Evolutionary conservation across 495 filamentous ascomycete genomes (phyloP).

Genomic region (Collariella sp.): DNA sequence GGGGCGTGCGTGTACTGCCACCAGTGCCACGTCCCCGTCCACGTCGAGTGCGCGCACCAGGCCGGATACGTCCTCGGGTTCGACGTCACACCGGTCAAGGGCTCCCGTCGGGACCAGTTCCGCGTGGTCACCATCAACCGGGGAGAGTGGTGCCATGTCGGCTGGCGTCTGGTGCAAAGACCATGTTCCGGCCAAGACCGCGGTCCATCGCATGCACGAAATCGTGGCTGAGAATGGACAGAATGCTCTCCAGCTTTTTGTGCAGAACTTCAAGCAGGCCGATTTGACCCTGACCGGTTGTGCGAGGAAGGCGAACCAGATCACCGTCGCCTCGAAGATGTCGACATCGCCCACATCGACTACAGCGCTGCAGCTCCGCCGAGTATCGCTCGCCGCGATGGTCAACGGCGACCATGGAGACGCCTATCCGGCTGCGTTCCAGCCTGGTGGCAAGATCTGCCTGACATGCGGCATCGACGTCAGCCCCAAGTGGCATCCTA

Average conservation of each 20-base stretch:
- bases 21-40: slow-evolving; percentile 72
- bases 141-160: slow-evolving; percentile 65
- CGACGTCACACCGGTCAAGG: slow-evolving; percentile 83
- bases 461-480: slow-evolving; percentile 51
- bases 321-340: slow-evolving; percentile 34
- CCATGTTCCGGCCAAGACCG: slow-evolving; percentile 58
- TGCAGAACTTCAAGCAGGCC: slow-evolving; percentile 85
- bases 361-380: slow-evolving; percentile 24
- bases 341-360: slow-evolving; percentile 17
- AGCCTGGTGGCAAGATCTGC: slow-evolving; percentile 40
- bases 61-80: slow-evolving; percentile 78
- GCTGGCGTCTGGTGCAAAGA: slow-evolving; percentile 87
- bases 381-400: slow-evolving; percentile 30
- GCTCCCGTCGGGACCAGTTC: slow-evolving; percentile 66
- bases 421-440: slow-evolving; percentile 8
- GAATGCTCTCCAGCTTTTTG: slow-evolving; percentile 80
- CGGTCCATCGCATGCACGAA: slow-evolving; percentile 71
- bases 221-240: slow-evolving; percentile 48
- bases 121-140: slow-evolving; percentile 65
- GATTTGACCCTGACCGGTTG: slow-evolving; percentile 85
- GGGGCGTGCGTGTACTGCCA: slow-evolving; percentile 80
- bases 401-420: slow-evolving; percentile 23
- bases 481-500: slow-evolving; percentile 54
- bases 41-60: slow-evolving; percentile 83
- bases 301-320: slow-evolving; percentile 67